Percentiles rank a stretch among this genome's conserved stretches.
Conservation (phyloP, 2,329 filamentous ascomycete species). For the Fusarium poae region DNA sequence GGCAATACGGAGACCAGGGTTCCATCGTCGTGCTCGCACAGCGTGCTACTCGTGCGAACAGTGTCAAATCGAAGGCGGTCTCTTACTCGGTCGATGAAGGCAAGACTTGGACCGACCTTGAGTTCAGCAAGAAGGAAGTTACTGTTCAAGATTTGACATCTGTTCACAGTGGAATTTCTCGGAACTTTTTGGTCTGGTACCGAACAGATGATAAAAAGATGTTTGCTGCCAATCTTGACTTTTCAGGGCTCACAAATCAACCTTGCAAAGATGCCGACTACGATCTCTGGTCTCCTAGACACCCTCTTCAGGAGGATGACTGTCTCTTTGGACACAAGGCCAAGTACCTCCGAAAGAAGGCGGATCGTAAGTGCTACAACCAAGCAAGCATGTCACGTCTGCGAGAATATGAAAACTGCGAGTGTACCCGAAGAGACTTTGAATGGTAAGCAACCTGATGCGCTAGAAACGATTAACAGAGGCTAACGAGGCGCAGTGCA, state of each 20-base stretch:
- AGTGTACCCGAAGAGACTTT: slow-evolving; percentile 86
- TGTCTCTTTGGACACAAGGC: slow-evolving; percentile 95
- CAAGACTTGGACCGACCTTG: slow-evolving; percentile 79
- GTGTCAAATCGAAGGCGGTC: slow-evolving; percentile 75
- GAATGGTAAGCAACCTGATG: slow-evolving; percentile 78
- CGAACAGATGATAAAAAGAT: slow-evolving; percentile 67
- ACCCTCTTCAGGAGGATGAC: slow-evolving; percentile 81
- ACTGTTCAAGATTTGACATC: slow-evolving; percentile 86
- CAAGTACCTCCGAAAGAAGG: slow-evolving; percentile 90
- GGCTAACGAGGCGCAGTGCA: slow-evolving; percentile 69
- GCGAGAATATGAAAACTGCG: slow-evolving; percentile 82
- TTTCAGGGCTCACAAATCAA: slow-evolving; percentile 80
- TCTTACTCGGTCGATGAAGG: slow-evolving; percentile 88
- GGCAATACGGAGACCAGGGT: slow-evolving; percentile 96
- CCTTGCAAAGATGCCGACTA: slow-evolving; percentile 81
- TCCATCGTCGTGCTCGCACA: slow-evolving; percentile 91
- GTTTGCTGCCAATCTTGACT: slow-evolving; percentile 87
- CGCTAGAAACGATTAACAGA: not conserved
- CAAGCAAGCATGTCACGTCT: slow-evolving; percentile 77
- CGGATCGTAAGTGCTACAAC: slow-evolving; percentile 84
- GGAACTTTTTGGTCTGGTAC: slow-evolving; percentile 94
- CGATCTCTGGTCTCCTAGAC: slow-evolving; percentile 86
- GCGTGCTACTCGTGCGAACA: slow-evolving; percentile 74
- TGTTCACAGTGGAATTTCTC: slow-evolving; percentile 86
- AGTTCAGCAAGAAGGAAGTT: slow-evolving; percentile 79